Conservation (phyloP, 495 filamentous ascomycete genomes). For the Penicillium silybi region DNA sequence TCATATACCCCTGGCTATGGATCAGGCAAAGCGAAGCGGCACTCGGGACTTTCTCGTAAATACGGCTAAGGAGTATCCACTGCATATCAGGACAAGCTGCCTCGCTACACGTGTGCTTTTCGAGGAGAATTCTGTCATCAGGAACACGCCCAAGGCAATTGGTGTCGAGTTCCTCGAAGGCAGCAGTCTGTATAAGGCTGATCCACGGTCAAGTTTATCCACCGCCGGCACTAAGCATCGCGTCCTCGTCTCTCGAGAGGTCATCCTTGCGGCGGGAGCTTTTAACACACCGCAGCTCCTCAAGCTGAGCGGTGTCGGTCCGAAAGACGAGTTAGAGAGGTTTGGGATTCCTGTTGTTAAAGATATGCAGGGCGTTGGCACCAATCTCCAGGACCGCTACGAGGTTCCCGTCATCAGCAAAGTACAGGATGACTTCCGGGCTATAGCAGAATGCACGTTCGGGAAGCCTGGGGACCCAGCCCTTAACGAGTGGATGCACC, state of each 20-base stretch:
- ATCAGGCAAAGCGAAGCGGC: slow-evolving; percentile 36
- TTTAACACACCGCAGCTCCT: slow-evolving; percentile 64
- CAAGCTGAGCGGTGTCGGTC: slow-evolving; percentile 61
- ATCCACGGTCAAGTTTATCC: slow-evolving; percentile 33
- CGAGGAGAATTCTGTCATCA: slow-evolving; percentile 29
- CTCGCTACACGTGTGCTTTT: slow-evolving; percentile 60
- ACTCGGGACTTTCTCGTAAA: slow-evolving; percentile 52
- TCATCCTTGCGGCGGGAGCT: slow-evolving; percentile 57
- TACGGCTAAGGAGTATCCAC: slow-evolving; percentile 50
- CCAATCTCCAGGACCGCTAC: slow-evolving; percentile 64
- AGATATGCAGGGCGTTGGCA: slow-evolving; percentile 60
- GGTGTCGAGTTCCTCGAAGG: slow-evolving; percentile 64
- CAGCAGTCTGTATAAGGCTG: slow-evolving; percentile 55
- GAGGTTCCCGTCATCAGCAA: slow-evolving; percentile 49
- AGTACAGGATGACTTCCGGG: slow-evolving; percentile 37
- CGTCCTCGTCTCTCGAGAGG: slow-evolving; percentile 49
- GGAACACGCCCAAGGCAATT: slow-evolving; percentile 47
- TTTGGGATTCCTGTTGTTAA: slow-evolving; percentile 49
- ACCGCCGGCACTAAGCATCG: slow-evolving; percentile 38
- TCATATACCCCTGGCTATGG: slow-evolving; percentile 46
- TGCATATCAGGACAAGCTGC: slow-evolving; percentile 57
- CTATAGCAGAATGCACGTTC: slow-evolving; percentile 45
- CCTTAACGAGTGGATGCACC: slow-evolving; percentile 41
- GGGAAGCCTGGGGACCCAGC: slow-evolving; percentile 38
- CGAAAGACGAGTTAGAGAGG: slow-evolving; percentile 42